Evolutionary conservation across 164 flowering plant species (phyloP).

Genomic region (Chimonanthus salicifolius): DNA sequence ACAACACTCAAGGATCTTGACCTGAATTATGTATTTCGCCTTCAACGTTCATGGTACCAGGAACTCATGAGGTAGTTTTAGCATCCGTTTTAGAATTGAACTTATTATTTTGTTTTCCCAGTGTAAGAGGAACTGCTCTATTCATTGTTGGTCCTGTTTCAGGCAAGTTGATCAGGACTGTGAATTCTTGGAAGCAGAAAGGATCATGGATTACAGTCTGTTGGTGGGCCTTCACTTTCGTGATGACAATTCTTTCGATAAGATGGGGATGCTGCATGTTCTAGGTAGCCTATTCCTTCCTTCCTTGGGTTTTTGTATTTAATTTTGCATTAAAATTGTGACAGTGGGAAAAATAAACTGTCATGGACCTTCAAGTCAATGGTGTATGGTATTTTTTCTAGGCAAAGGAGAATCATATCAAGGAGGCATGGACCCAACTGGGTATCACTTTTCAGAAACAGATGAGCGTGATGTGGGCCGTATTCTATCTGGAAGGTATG

Average conservation of each 20-base stretch:
- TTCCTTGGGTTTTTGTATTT: not conserved
- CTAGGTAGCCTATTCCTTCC: slow-evolving; percentile 29
- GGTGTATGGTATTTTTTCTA: slow-evolving; percentile 15
- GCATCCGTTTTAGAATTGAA: not conserved
- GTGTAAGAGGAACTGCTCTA: not conserved
- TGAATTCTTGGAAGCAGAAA: slow-evolving; percentile 72
- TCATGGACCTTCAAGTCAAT: not conserved
- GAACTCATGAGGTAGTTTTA: slow-evolving; percentile 52
- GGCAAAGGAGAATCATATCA: slow-evolving; percentile 53
- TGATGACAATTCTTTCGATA: slow-evolving; percentile 52
- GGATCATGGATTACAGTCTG: slow-evolving; percentile 91
- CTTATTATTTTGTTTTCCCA: not conserved
- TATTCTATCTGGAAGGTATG: slow-evolving; percentile 57
- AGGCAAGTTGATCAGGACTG: slow-evolving; percentile 81
- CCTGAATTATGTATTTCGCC: slow-evolving; percentile 68
- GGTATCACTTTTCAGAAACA: slow-evolving; percentile 57
- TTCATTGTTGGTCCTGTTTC: slow-evolving; percentile 7
- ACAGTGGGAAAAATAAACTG: too few species aligned
- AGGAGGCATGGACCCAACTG: slow-evolving; percentile 55
- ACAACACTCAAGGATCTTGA: slow-evolving; percentile 82
- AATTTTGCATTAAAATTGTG: too few species aligned
- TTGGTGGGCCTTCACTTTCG: slow-evolving; percentile 83
- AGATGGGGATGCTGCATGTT: slow-evolving; percentile 59
- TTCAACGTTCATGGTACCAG: slow-evolving; percentile 56
- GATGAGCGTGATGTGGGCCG: slow-evolving; percentile 57